phyloP scores from a whole-genome alignment of 179 eudicot genomes.

The Beta lomatogona region DNA sequence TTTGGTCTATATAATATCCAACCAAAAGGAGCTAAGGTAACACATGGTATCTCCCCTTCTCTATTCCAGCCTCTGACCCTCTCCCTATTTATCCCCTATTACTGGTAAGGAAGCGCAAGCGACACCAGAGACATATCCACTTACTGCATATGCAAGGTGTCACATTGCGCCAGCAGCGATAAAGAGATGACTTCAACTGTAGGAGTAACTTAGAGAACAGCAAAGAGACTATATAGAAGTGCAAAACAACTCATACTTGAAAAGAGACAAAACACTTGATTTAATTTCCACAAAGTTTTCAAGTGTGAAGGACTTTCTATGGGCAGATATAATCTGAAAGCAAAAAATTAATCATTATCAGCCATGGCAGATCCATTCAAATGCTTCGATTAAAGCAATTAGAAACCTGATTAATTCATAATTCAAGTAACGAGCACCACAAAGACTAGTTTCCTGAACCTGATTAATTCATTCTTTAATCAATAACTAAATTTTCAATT shows the following conservation, averaged over 20 bases:
- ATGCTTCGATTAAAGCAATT: no score
- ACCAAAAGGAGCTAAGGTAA: no score
- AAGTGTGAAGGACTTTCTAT: conserved; percentile 65
- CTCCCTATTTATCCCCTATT: neutral
- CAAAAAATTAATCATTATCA: conserved; percentile 13
- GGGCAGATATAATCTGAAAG: conserved; percentile 74
- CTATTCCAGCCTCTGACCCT: neutral
- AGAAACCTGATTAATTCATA: no score
- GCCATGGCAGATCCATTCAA: neutral
- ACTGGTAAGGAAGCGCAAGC: neutral
- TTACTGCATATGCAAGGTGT: neutral
- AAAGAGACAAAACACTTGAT: conserved; percentile 39
- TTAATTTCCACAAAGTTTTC: conserved; percentile 52
- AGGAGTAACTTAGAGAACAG: neutral
- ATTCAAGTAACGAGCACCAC: no score
- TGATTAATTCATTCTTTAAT: no score
- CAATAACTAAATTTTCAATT: no score
- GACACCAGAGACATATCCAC: neutral
- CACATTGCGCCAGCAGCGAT: neutral
- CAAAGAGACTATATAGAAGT: neutral
- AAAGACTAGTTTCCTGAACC: no score
- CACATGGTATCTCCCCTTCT: neutral
- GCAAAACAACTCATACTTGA: conserved; percentile 4
- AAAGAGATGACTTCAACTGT: no score
- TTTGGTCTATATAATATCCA: no score